Evolutionary conservation across 2,329 filamentous ascomycete species (phyloP), one percentile per base, ranked within the genome.

Genomic region (Lojkania enalia): DNA sequence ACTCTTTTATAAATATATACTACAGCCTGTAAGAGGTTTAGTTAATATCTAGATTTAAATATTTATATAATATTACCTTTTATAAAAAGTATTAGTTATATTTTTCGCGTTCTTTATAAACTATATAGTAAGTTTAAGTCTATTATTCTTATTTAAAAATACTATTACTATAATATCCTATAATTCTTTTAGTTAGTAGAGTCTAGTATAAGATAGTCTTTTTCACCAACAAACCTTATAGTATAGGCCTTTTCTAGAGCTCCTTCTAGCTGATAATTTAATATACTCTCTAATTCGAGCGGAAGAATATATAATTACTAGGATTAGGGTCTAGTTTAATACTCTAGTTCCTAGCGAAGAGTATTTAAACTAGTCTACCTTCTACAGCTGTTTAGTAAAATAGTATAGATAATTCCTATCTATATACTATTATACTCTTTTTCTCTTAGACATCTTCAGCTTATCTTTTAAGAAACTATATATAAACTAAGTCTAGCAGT

Each of bases 121-220:
- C 42, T 49, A 37, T 12, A 54, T 52, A 47, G 49, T 42, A 47
- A 54, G 43, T 49, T 54, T 33, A 29, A 45, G 51, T 41, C 36
- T 49, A n/a, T 39, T 25, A 42, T 52, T 15, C 27, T 52, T 39
- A 30, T 54, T 54, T 31, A 19, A 52, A 43, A 54, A 54, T 29
- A 15, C 32, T 49, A 52, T 52, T 14, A 51, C 31, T 36, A 46
- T 51, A 9, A 54, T 40, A 38, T 54, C 48, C 51, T 51, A 20
- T 42, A 23, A 46, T 42, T 14, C 27, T 46, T 46, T 32, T 30
- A 49, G 43, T 46, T 18, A 46, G 42, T 30, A 36, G 43, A 41
- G 30, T 23, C 23, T 39, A 33, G 19, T 25, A 27, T n/a, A 32
- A 21, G 27, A 39, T 43, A 27, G 31, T 47, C 44, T 44, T 31